These are phyloP conservation scores for Penicillium lagena DNA, from an alignment of 495 filamentous ascomycete genomes.

Conservation along the genomic window DNA sequence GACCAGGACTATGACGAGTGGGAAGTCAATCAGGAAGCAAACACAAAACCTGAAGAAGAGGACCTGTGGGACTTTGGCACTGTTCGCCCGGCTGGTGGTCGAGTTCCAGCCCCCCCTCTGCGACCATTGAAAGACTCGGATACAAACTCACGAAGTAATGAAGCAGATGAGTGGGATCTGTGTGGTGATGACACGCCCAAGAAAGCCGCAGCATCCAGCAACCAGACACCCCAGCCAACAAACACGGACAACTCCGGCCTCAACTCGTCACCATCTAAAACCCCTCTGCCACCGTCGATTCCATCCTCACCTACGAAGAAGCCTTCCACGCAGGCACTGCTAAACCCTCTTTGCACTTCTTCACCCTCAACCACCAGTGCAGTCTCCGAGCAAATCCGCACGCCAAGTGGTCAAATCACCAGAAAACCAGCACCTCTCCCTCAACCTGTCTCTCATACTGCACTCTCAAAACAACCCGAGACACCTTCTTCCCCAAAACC, in stretches of 20 bases:
- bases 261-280: constrained; percentile 6
- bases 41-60: constrained; percentile 22
- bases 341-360: constrained; percentile 1
- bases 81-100: constrained; percentile 61
- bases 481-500: constrained; percentile 1
- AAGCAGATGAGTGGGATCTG: constrained; percentile 35
- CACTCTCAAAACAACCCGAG: constrained; percentile 5
- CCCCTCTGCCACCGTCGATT: constrained; percentile 8
- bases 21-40: constrained; percentile 35
- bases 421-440: constrained; percentile 2
- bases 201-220: constrained; percentile 17
- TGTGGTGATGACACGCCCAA: constrained; percentile 25
- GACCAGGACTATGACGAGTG: constrained; percentile 53
- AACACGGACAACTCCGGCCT: neutral
- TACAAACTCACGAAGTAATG: constrained; percentile 56
- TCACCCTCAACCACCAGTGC: constrained; percentile 2
- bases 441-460: neutral
- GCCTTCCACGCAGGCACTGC: neutral
- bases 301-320: constrained; percentile 9
- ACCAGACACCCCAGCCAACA: constrained; percentile 1
- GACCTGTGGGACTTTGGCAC: constrained; percentile 97
- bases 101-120: constrained; percentile 40
- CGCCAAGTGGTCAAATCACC: constrained; percentile 22
- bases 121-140: constrained; percentile 68
- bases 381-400: constrained; percentile 42